Percentiles rank a stretch among this genome's conserved stretches.
Conservation (phyloP, 768 basidiomycete genomes). For the Rhizopogon vesiculosus region DNA sequence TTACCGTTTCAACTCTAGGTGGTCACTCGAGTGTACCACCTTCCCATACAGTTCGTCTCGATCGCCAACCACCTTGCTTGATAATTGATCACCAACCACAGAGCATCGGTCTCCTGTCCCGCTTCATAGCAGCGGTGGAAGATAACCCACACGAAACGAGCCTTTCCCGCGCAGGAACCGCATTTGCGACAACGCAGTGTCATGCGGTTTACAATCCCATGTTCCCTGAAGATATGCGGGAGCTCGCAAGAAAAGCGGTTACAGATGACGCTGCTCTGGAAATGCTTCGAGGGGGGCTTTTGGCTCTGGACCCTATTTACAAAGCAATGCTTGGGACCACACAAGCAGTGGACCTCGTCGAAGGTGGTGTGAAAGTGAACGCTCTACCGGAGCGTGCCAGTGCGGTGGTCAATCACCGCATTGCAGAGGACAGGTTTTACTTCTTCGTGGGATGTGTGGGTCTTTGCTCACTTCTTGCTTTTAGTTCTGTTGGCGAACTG, state of each 20-base stretch:
- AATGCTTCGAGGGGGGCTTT: slow-evolving; percentile 35
- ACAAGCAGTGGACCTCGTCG: slow-evolving; percentile 66
- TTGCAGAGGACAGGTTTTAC: slow-evolving; percentile 53
- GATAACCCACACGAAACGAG: slow-evolving; percentile 45
- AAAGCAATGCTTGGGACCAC: slow-evolving; percentile 57
- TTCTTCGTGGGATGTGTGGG: neutral
- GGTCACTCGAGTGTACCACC: slow-evolving; percentile 84
- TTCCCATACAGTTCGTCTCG: slow-evolving; percentile 54
- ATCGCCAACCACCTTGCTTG: neutral
- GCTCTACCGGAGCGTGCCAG: slow-evolving; percentile 68
- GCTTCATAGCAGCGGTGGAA: slow-evolving; percentile 60
- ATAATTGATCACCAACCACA: slow-evolving; percentile 14
- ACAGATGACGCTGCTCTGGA: slow-evolving; percentile 45
- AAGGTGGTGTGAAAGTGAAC: slow-evolving; percentile 65
- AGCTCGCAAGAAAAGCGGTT: slow-evolving; percentile 39
- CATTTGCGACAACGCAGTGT: slow-evolving; percentile 43
- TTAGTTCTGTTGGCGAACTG: slow-evolving; percentile 14
- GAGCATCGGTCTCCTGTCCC: slow-evolving; percentile 76
- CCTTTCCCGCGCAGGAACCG: slow-evolving; percentile 32
- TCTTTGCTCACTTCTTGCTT: neutral
- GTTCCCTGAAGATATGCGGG: slow-evolving; percentile 41
- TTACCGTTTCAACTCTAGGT: slow-evolving; percentile 60
- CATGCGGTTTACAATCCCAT: slow-evolving; percentile 52
- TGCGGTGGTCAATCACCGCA: slow-evolving; percentile 66
- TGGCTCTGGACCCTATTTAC: slow-evolving; percentile 21